Percentiles rank a stretch among this genome's conserved stretches.
phyloP scores from a whole-genome alignment of 352 stramenopile species.

The Globisporangium irregulare region DNA sequence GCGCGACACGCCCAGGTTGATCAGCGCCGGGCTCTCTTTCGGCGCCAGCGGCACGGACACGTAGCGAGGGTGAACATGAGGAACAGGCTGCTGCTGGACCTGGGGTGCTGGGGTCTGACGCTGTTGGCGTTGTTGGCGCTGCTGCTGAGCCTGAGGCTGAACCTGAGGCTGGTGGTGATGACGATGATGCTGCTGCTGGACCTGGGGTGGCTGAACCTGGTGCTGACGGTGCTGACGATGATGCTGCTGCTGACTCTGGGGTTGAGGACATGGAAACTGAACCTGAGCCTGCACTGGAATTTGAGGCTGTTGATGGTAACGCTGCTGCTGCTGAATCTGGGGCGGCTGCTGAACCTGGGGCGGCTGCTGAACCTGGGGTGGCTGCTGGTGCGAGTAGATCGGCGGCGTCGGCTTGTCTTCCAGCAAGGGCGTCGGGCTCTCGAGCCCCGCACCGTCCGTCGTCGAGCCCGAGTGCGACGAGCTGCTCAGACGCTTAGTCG shows the following conservation, averaged over 20 bases:
- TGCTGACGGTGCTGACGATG: not conserved
- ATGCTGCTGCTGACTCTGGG: not conserved
- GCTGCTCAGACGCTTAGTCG: constrained; percentile 11
- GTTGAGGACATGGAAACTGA: not conserved
- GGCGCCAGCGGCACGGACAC: not conserved
- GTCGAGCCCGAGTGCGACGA: constrained; percentile 8
- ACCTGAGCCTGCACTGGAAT: not conserved
- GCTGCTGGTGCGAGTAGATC: not conserved
- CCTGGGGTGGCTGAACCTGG: not conserved
- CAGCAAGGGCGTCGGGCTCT: constrained; percentile 13
- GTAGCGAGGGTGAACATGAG: not conserved
- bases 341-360: not conserved
- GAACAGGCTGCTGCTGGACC: not conserved
- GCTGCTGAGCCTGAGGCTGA: not conserved
- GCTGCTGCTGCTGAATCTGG: not conserved
- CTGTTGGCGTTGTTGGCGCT: not conserved
- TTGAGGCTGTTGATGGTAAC: not conserved
- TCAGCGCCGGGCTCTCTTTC: constrained; percentile 6
- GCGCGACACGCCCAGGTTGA: constrained; percentile 14
- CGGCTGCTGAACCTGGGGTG: not conserved
- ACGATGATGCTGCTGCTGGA: not conserved
- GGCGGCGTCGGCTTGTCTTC: constrained; percentile 1
- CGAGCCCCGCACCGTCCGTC: not conserved
- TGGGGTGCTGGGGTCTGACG: not conserved
- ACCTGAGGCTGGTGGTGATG: not conserved